These are phyloP conservation scores for Quercus phellos DNA, from an alignment of 331 rosid genomes.

Conservation along the genomic window DNA sequence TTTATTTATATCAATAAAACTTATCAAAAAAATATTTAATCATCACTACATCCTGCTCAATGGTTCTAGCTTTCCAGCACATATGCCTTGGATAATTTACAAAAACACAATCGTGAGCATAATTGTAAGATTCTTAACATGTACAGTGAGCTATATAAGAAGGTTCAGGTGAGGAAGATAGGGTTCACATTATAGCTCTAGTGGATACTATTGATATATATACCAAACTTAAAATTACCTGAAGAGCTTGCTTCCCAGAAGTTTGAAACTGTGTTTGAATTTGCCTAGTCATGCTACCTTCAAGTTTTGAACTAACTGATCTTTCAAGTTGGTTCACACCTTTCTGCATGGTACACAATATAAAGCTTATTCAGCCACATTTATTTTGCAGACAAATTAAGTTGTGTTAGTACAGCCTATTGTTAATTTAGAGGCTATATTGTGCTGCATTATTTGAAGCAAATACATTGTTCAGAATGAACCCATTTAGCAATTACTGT, in stretches of 20 bases:
- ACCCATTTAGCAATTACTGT: not conserved
- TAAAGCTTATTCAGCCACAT: conserved; percentile 20
- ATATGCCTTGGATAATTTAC: not conserved
- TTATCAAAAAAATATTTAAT: not conserved
- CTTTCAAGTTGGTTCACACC: conserved; percentile 93
- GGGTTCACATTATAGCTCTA: not conserved
- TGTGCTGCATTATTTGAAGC: not conserved
- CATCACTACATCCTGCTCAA: not conserved
- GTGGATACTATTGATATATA: not conserved
- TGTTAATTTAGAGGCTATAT: not conserved
- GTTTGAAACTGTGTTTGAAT: conserved; percentile 95
- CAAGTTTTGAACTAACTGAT: conserved; percentile 79
- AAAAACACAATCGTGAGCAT: not conserved
- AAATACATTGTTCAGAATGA: conserved; percentile 1
- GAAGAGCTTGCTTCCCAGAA: conserved; percentile 94
- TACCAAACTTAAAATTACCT: conserved; percentile 40
- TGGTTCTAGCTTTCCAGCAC: not conserved
- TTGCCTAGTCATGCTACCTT: conserved; percentile 83
- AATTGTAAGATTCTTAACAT: not conserved
- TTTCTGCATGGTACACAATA: conserved; percentile 53
- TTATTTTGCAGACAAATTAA: not conserved
- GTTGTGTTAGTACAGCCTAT: not conserved
- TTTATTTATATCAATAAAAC: too few relatives aligned
- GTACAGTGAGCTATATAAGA: not conserved
- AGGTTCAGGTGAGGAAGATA: not conserved